Evolutionary conservation across 2,329 filamentous ascomycete species (phyloP), one percentile per base, ranked within the genome.

Genomic region (Aaosphaeria arxii): DNA sequence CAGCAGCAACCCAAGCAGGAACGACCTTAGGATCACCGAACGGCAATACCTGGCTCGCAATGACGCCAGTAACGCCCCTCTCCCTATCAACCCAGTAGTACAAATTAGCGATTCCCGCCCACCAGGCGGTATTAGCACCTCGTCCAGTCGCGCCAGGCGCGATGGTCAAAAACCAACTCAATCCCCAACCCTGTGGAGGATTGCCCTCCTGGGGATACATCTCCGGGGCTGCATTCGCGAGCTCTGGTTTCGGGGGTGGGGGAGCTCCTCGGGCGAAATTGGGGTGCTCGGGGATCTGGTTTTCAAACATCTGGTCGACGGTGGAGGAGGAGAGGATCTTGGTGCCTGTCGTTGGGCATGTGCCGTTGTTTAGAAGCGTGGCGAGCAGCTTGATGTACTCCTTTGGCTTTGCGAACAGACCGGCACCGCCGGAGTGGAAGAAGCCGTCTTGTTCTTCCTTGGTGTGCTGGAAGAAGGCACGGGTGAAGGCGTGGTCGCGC

Each of bases 51-150:
- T 71, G 66, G 1, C 53, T 49, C 5, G 53, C 63, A 44, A 68
- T 44, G 29, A 71, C 56, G 1, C 67, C 67, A 0, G 75, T 82
- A 40, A 85, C 69, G 0, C 80, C 82, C 47, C 76, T 78, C 59
- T 84, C 80, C 5, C 81, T 69, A 63, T 86, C 83, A 32, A 71
- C 72, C 82, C 82, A 86, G 81, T 82, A 86, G 58, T 74, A 86
- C 31, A 80, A 56, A 59, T 86, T 86, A 4, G 80, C 64, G 30
- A 86, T 55, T 0, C 84, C 83, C 1, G 78, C 78, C 84, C 84
- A 86, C 58, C 72, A 75, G 0, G 57, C 77, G 0, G 81, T 83
- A 2, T 73, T 70, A 2, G 54, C 64, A 0, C 78, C 79, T 6
- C 82, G 72, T n/a, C 83, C 82, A 3, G 82, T 81, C 1, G 63